Conservation (phyloP, 805 yeast genomes). For the baker's yeast (Saccharomyces cerevisiae) region DNA sequence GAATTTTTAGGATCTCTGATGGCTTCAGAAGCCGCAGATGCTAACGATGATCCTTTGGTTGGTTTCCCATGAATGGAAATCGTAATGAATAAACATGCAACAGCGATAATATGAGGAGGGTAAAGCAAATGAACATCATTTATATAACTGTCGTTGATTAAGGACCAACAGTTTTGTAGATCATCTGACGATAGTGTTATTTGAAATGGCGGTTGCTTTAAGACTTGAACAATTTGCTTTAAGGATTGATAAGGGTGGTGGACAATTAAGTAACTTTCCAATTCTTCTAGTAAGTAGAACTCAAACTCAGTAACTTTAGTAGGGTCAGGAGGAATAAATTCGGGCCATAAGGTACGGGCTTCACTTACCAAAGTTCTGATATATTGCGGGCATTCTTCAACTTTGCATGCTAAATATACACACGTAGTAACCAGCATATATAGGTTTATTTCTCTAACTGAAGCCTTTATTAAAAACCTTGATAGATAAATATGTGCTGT, state of each 20-base stretch:
- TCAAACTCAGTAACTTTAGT: slow-evolving; percentile 92
- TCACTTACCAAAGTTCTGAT: slow-evolving; percentile 75
- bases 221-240: slow-evolving; percentile 41
- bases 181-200: slow-evolving; percentile 49
- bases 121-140: slow-evolving; percentile 76
- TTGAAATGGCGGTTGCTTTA: slow-evolving; percentile 29
- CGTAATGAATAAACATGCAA: slow-evolving; percentile 74
- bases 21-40: background rate
- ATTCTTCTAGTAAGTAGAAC: slow-evolving; percentile 83
- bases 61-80: slow-evolving; percentile 29
- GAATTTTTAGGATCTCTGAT: background rate
- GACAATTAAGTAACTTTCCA: slow-evolving; percentile 60
- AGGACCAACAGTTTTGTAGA: slow-evolving; percentile 79
- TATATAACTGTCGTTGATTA: slow-evolving; percentile 80
- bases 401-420: slow-evolving; percentile 82
- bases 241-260: slow-evolving; percentile 70
- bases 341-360: slow-evolving; percentile 90
- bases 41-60: slow-evolving; percentile 5
- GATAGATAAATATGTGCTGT: slow-evolving; percentile 81
- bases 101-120: slow-evolving; percentile 86
- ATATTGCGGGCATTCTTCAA: slow-evolving; percentile 93
- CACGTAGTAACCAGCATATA: slow-evolving; percentile 78
- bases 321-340: slow-evolving; percentile 82
- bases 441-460: slow-evolving; percentile 72
- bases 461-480: slow-evolving; percentile 66